Evolutionary conservation across 345 rosid species (phyloP).

Genomic region (Salix purpurea): DNA sequence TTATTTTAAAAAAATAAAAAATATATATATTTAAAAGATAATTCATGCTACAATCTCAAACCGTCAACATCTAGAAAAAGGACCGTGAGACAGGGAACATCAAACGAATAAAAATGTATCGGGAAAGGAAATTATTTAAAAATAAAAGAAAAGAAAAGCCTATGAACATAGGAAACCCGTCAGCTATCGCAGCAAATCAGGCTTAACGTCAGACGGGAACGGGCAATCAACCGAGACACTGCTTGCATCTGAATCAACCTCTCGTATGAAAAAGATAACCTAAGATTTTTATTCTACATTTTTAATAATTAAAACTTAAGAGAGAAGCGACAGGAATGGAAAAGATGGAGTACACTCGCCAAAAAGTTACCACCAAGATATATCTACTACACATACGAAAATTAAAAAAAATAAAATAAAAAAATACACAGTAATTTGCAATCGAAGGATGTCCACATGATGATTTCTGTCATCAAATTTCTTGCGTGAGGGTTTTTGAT

Average conservation of each 20-base stretch:
- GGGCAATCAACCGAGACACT: constrained; percentile 30
- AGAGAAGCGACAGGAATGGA: constrained; percentile 13
- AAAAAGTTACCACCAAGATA: not conserved
- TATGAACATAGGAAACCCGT: not conserved
- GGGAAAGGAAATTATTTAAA: too few species aligned
- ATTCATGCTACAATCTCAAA: too few species aligned
- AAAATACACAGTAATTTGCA: not conserved
- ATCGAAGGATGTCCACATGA: constrained; percentile 28
- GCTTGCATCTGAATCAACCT: constrained; percentile 22
- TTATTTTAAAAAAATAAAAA: too few species aligned
- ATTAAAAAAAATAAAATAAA: too few species aligned
- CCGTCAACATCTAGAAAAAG: too few species aligned
- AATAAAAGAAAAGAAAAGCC: not conserved
- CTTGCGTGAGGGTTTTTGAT: constrained; percentile 21
- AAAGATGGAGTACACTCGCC: not conserved
- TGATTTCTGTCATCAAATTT: constrained; percentile 16
- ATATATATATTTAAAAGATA: too few species aligned
- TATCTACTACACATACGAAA: too few species aligned
- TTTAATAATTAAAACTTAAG: constrained; percentile 19
- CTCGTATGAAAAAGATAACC: constrained; percentile 7
- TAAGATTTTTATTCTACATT: not conserved
- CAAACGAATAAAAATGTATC: too few species aligned
- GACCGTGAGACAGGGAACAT: too few species aligned
- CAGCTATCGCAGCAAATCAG: constrained; percentile 3
- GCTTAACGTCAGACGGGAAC: constrained; percentile 18